These are phyloP conservation scores for Ogataea siamensis DNA, from an alignment of 805 yeast species.

Conservation along the genomic window DNA sequence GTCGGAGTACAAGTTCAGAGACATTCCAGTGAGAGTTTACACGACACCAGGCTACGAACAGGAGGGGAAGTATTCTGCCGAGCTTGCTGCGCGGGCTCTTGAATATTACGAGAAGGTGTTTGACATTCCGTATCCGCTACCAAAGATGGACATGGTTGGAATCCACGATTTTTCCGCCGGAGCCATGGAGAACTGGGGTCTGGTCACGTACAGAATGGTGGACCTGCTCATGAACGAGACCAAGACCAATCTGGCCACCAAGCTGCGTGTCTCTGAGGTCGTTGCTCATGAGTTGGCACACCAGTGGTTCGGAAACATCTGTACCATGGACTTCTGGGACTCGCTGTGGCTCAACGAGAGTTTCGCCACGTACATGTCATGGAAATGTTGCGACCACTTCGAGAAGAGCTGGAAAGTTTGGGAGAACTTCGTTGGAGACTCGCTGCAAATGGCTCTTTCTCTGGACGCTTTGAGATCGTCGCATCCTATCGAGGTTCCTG, in stretches of 20 bases:
- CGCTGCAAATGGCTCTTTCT: slow-evolving; percentile 50
- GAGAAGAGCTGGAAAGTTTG: slow-evolving; percentile 83
- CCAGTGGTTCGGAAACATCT: slow-evolving; percentile 90
- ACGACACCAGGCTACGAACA: slow-evolving; percentile 49
- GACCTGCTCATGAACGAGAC: slow-evolving; percentile 50
- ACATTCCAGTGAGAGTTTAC: slow-evolving; percentile 51
- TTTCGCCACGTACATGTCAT: slow-evolving; percentile 86
- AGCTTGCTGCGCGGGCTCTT: slow-evolving; percentile 50
- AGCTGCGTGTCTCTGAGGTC: slow-evolving; percentile 77
- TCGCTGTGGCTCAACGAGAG: slow-evolving; percentile 89
- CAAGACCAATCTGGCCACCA: slow-evolving; percentile 48
- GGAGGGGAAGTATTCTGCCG: slow-evolving; percentile 48
- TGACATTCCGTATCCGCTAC: slow-evolving; percentile 66
- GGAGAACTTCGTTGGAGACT: slow-evolving; percentile 54
- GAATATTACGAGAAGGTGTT: slow-evolving; percentile 51
- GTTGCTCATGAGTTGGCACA: slow-evolving; percentile 89
- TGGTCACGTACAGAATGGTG: slow-evolving; percentile 65
- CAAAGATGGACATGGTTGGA: slow-evolving; percentile 79
- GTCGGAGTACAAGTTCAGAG: slow-evolving; percentile 43
- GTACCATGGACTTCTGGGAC: slow-evolving; percentile 94
- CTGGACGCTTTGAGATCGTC: slow-evolving; percentile 63
- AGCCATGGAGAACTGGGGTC: slow-evolving; percentile 93
- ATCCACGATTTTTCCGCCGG: slow-evolving; percentile 79
- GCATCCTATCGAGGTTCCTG: slow-evolving; percentile 86
- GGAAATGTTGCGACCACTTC: slow-evolving; percentile 64